These are phyloP conservation scores for Gomphus bonarii DNA, from an alignment of 1,284 basidiomycete species.

Conservation along the genomic window DNA sequence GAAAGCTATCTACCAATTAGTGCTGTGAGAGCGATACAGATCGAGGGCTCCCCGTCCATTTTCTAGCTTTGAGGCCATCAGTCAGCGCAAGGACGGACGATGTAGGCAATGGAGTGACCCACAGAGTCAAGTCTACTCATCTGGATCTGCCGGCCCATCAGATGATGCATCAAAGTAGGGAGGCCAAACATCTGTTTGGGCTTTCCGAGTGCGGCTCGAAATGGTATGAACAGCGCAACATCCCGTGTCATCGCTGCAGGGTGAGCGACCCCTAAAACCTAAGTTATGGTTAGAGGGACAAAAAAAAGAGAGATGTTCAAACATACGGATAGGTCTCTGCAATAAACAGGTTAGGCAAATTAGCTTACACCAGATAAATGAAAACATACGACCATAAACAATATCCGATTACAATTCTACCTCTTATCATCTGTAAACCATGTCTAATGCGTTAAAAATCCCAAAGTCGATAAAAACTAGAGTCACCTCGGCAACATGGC, in stretches of 20 bases:
- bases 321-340: constrained; percentile 12
- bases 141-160: constrained; percentile 67
- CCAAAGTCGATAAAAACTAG: neutral
- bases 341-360: neutral
- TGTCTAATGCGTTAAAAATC: neutral
- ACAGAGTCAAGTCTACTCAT: constrained; percentile 62
- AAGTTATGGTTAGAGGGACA: neutral
- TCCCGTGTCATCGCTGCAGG: constrained; percentile 69
- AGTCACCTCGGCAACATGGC: constrained; percentile 37
- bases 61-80: constrained; percentile 41
- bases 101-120: constrained; percentile 21
- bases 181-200: constrained; percentile 59
- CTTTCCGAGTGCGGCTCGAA: constrained; percentile 54
- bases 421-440: constrained; percentile 34
- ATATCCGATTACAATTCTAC: constrained; percentile 63
- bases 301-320: constrained; percentile 7
- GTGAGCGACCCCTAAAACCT: constrained; percentile 75
- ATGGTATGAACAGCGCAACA: constrained; percentile 70
- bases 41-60: constrained; percentile 69
- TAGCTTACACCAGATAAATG: neutral
- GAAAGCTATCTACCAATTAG: constrained; percentile 31
- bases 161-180: constrained; percentile 66
- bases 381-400: constrained; percentile 40
- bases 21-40: constrained; percentile 57
- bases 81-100: neutral